Base-by-base conservation (phyloP, 352 stramenopile genomes). In the Blastocystis sp. region DNA sequence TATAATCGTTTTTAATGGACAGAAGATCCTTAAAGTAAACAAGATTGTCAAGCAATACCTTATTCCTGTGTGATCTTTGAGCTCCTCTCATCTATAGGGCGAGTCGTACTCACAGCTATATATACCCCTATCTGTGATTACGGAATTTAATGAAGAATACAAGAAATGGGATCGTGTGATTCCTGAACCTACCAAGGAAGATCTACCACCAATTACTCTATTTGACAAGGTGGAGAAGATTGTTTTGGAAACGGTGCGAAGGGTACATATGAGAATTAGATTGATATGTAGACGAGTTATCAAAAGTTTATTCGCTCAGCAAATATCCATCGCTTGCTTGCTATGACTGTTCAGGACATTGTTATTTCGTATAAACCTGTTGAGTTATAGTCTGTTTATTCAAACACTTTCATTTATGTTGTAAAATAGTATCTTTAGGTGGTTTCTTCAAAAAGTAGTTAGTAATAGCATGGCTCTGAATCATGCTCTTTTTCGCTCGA, bases 291-390 rank as follows among this genome's bases (percentile, higher is more conserved):
- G 68, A 79, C 68, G 37, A 79, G 68, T 35, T 79, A 79, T 35
- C 68, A 79, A n/a, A 79, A 79, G 68, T 79, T 79, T 53, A 79
- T 79, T 27, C 68, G 68, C n/a, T 79, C 68, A 3, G 4, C 19
- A 40, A 59, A 79, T 15, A 79, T 79, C 33, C 13, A 40, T 24
- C 40, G 68, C 30, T 58, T 58, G 68, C 68, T 79, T 27, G 68
- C 68, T 13, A 79, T 79, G 68, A 79, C 68, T 35, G 68, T 79
- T 6, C 68, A 59, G 19, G 40, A 56, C 22, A 35, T 79, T 37
- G 44, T 33, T 9, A 30, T 79, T 6, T 62, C 37, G 40, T 42
- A 59, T 13, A 77, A 54, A 19, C 19, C 44, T 13, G 59, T 79
- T 24, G 68, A 79, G 27, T 59, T 79, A 35, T 79, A 22, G 27